A percentile compares a stretch with the other conserved stretches of the same genome.
These are phyloP conservation scores for Plantago lanceolata DNA, from an alignment of 305 asterid species.

Conservation along the genomic window DNA sequence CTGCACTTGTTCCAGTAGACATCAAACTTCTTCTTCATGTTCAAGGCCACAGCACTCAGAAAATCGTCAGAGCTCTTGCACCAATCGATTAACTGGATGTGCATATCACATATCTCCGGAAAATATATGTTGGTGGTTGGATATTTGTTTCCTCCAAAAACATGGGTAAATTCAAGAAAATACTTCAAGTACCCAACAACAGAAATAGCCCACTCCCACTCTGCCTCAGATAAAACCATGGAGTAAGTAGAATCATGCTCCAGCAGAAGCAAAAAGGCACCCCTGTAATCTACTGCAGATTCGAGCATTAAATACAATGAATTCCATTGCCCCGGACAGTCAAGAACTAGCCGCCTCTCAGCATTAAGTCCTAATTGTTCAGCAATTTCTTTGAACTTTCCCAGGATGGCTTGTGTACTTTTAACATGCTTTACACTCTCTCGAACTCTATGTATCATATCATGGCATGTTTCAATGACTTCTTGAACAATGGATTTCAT, in stretches of 20 bases:
- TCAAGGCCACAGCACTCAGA: constrained; percentile 60
- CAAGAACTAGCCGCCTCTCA: constrained; percentile 53
- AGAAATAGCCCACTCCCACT: constrained; percentile 70
- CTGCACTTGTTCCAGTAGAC: constrained; percentile 77
- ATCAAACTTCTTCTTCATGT: constrained; percentile 76
- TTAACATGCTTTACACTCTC: constrained; percentile 67
- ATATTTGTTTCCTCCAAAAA: constrained; percentile 43
- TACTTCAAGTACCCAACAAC: constrained; percentile 54
- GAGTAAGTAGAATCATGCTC: constrained; percentile 66
- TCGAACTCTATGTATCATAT: constrained; percentile 56
- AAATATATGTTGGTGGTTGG: constrained; percentile 69
- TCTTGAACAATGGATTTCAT: constrained; percentile 66
- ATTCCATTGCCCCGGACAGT: constrained; percentile 71
- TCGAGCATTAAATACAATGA: constrained; percentile 76
- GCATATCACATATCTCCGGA: constrained; percentile 75
- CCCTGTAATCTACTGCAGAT: constrained; percentile 60
- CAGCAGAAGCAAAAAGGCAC: constrained; percentile 53
- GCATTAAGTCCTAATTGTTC: constrained; percentile 52
- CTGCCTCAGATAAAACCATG: constrained; percentile 55
- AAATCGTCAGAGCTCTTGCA: constrained; percentile 68
- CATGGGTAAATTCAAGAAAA: constrained; percentile 59
- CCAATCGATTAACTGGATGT: constrained; percentile 80
- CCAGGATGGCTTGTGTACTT: constrained; percentile 55
- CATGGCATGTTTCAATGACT: constrained; percentile 54
- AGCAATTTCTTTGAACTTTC: constrained; percentile 63